Percentiles rank a stretch among this genome's conserved stretches.
Evolutionary conservation across 139 green algal species (phyloP).

Genomic region (Chlorella ohadii): DNA sequence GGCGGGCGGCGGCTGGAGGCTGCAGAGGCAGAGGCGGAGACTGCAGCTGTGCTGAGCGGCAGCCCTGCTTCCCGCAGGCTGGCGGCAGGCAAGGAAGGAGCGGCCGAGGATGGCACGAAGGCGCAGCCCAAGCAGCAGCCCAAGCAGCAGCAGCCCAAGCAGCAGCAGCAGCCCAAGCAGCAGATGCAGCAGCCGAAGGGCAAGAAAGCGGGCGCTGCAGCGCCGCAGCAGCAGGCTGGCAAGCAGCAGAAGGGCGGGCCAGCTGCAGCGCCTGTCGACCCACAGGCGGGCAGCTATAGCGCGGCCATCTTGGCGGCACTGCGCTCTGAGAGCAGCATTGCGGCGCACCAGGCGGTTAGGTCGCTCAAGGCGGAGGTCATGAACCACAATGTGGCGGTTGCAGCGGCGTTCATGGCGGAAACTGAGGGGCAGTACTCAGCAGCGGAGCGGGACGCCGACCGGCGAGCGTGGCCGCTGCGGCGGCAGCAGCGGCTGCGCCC

Average conservation of each 20-base stretch:
- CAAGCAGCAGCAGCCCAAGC: not conserved
- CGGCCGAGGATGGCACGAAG: not conserved
- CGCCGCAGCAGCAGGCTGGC: not conserved
- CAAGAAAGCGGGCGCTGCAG: not conserved
- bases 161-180: not conserved
- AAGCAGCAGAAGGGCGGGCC: not conserved
- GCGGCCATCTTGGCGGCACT: constrained; percentile 12
- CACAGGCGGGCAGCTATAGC: constrained; percentile 7
- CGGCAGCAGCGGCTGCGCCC: no score
- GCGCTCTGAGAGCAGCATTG: constrained; percentile 4
- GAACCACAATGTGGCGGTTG: constrained; percentile 14
- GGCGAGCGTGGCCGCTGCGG: not conserved
- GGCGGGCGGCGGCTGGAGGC: not conserved
- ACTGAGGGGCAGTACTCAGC: not conserved
- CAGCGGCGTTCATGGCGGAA: constrained; percentile 13
- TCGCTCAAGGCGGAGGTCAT: constrained; percentile 15
- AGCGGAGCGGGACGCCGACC: not conserved
- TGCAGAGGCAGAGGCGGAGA: no score
- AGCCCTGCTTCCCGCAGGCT: not conserved
- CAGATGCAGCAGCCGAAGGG: not conserved
- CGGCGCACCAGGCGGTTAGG: not conserved
- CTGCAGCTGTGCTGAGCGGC: not conserved
- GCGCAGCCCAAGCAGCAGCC: not conserved
- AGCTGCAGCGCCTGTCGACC: not conserved
- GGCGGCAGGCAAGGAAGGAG: not conserved